Base-by-base conservation (phyloP, 441 rosid genomes). In the Eugenia klotzschiana region DNA sequence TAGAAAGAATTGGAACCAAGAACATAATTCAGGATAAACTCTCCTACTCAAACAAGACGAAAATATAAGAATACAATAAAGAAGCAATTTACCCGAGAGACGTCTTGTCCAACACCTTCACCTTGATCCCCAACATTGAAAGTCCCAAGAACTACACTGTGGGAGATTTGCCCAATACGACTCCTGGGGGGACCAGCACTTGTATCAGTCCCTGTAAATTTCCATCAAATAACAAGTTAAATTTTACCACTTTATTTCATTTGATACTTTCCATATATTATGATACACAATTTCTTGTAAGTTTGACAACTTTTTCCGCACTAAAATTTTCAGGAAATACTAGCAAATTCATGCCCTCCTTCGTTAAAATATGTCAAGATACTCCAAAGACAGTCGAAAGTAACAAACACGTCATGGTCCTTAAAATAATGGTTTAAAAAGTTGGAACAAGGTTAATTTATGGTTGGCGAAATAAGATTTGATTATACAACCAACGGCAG, bases 51-150 rank as follows among this genome's bases (percentile, higher is more conserved):
- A 52, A 51, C 51, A 43, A 27, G 26, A 52, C 46, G 74, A 52
- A 11, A 29, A 15, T 16, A 26, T 43, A 72, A n/a, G 20, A 40
- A 27, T 10, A 43, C 25, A 74, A 58, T 51, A 40, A 29, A 7
- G 26, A 79, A 81, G 83, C 29, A 37, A 84, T 91, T 41, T 88
- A 97, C 99, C 94, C 90, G 91, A 55, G 73, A 84, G 52, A 94
- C 60, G 80, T 97, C 98, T 25, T 97, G 97, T 84, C 83, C 92
- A 84, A 83, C 82, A 83, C 94, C 93, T 88, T 94, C 96, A 81
- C 94, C 92, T 88, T 93, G 94, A 82, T 94, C 99, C 83, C 96
- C 95, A 88, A 92, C 92, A 89, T 95, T 94, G 85, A 91, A 91
- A 79, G 92, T 87, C 82, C 98, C 98, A 86, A 97, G 98, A 91